These are phyloP conservation scores for Arachis hypogaea DNA, from an alignment of 306 rosid species.

Conservation along the genomic window DNA sequence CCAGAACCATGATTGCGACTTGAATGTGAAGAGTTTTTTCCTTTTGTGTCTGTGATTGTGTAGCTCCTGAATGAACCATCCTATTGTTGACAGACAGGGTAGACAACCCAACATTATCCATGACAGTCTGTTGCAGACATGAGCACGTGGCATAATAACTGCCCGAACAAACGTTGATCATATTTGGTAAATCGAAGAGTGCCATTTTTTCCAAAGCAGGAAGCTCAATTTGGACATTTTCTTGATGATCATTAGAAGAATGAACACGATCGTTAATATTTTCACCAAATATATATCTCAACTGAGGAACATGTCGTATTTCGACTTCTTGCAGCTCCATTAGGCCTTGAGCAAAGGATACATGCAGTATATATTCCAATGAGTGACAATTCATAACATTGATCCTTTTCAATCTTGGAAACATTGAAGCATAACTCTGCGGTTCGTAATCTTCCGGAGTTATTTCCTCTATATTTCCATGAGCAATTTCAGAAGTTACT, in stretches of 20 bases:
- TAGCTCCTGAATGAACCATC: neutral
- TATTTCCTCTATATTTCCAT: neutral
- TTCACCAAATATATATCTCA: conserved; percentile 27
- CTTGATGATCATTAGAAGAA: neutral
- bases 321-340: too few relatives aligned
- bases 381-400: neutral
- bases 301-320: neutral
- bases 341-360: neutral
- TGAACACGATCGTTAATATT: neutral
- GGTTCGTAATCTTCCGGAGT: neutral
- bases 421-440: neutral
- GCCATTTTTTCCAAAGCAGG: neutral
- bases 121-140: neutral
- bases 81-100: neutral
- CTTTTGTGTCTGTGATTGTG: too few relatives aligned
- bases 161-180: conserved; percentile 2
- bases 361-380: conserved; percentile 5
- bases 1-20: conserved; percentile 13
- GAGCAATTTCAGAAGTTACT: neutral
- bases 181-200: neutral
- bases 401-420: neutral
- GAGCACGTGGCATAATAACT: neutral
- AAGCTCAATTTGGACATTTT: conserved; percentile 17
- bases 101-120: neutral
- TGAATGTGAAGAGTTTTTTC: neutral